Evolutionary conservation across 1,284 basidiomycete species (phyloP).

Genomic region (Xerocomus amazonicus): DNA sequence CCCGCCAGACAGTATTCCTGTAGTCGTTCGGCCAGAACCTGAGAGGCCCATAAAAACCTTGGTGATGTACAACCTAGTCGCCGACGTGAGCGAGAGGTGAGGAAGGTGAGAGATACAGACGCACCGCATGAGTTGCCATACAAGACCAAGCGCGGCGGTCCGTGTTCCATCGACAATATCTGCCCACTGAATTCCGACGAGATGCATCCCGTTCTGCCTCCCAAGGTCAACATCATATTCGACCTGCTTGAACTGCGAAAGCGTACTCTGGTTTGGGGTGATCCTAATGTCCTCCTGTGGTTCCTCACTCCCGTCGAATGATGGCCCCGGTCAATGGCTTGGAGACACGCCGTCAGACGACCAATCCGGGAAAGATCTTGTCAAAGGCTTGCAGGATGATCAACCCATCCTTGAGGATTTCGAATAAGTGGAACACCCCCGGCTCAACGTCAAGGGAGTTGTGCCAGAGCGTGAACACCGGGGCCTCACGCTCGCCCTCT

Average conservation of each 20-base stretch:
- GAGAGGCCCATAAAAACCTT: constrained; percentile 83
- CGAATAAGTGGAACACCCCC: constrained; percentile 93
- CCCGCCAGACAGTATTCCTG: constrained; percentile 79
- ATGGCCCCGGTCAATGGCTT: constrained; percentile 58
- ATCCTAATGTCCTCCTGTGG: constrained; percentile 77
- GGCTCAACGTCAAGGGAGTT: constrained; percentile 97
- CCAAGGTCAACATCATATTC: constrained; percentile 95
- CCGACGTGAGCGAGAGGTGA: too few species aligned
- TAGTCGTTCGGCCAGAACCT: constrained; percentile 66
- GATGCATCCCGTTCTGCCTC: constrained; percentile 89
- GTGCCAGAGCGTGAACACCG: constrained; percentile 97
- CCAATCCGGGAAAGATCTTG: constrained; percentile 89
- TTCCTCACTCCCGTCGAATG: constrained; percentile 39
- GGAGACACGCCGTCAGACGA: constrained; percentile 90
- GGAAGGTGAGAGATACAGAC: constrained; percentile 17
- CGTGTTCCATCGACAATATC: constrained; percentile 93
- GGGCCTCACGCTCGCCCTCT: constrained; percentile 96
- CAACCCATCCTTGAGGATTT: constrained; percentile 91
- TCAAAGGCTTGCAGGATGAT: constrained; percentile 95
- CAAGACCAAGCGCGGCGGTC: constrained; percentile 91
- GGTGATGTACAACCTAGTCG: constrained; percentile 72
- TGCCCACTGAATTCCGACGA: constrained; percentile 96
- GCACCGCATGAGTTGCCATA: constrained; percentile 96
- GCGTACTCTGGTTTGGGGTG: constrained; percentile 74
- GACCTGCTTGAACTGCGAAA: constrained; percentile 95